Conservation (phyloP, 768 basidiomycete genomes). For the Termitomyces sp. region DNA sequence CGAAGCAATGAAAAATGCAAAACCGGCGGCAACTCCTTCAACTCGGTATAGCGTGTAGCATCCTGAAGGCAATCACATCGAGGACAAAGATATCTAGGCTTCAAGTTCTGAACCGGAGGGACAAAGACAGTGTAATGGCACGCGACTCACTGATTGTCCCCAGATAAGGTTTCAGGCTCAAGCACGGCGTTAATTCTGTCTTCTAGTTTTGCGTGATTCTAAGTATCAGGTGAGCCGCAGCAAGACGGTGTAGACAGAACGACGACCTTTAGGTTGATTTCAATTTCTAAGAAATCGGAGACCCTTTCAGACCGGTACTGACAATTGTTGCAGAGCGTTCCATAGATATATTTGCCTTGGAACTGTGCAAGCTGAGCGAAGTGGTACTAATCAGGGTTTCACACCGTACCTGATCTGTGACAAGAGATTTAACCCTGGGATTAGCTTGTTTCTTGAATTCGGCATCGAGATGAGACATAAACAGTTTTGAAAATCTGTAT, state of each 20-base stretch:
- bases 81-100: constrained; percentile 75
- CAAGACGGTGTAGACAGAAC: neutral
- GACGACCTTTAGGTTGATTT: constrained; percentile 76
- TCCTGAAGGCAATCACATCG: constrained; percentile 69
- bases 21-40: constrained; percentile 76
- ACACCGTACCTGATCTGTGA: constrained; percentile 62
- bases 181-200: constrained; percentile 66
- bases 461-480: constrained; percentile 82
- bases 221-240: neutral
- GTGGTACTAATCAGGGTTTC: neutral
- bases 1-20: constrained; percentile 90
- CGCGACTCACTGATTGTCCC: constrained; percentile 72
- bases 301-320: constrained; percentile 61
- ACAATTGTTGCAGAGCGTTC: constrained; percentile 75
- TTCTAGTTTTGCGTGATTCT: constrained; percentile 74
- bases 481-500: constrained; percentile 87
- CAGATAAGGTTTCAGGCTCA: constrained; percentile 68
- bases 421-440: constrained; percentile 58
- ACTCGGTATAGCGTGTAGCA: constrained; percentile 73
- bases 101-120: neutral
- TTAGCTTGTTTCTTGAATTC: constrained; percentile 84
- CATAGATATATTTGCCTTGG: constrained; percentile 81
- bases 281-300: constrained; percentile 83
- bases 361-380: constrained; percentile 51
- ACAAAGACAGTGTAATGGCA: neutral